phyloP scores from a whole-genome alignment of 202 grass and related monocot species.

The Elaeis oleifera region DNA sequence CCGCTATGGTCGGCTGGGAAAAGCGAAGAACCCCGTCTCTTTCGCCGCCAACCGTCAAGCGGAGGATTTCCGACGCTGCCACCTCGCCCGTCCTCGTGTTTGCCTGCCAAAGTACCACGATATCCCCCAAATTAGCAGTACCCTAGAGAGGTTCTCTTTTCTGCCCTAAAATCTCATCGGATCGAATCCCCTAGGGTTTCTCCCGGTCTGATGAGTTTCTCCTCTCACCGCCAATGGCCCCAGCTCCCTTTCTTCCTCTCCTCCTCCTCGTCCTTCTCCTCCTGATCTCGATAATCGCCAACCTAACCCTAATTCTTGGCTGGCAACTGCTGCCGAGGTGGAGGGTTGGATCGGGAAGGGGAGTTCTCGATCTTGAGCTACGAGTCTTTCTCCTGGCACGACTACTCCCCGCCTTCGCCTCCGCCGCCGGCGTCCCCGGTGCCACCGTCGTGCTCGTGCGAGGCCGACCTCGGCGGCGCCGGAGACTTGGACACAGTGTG shows the following conservation, averaged over 20 bases:
- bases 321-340: not conserved
- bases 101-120: too few relatives aligned
- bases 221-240: constrained; percentile 14
- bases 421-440: constrained; percentile 49
- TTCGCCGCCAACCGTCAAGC: too few relatives aligned
- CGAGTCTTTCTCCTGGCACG: constrained; percentile 52
- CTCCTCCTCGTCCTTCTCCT: not conserved
- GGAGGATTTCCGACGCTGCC: too few relatives aligned
- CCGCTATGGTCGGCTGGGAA: too few relatives aligned
- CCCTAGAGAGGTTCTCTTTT: too few relatives aligned
- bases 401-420: constrained; percentile 89
- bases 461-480: constrained; percentile 53
- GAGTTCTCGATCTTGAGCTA: constrained; percentile 67
- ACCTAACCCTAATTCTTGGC: constrained; percentile 17
- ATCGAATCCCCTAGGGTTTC: not conserved
- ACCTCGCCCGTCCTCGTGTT: too few relatives aligned
- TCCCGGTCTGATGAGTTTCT: constrained; percentile 20
- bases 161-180: not conserved
- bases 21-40: too few relatives aligned
- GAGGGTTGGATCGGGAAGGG: constrained; percentile 29
- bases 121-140: not conserved
- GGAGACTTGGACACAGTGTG: constrained; percentile 72
- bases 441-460: constrained; percentile 64
- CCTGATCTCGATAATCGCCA: constrained; percentile 5
- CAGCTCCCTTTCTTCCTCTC: not conserved